These are phyloP conservation scores for Colletotrichum higginsianum DNA, from an alignment of 2,329 filamentous ascomycete genomes.

Conservation along the genomic window DNA sequence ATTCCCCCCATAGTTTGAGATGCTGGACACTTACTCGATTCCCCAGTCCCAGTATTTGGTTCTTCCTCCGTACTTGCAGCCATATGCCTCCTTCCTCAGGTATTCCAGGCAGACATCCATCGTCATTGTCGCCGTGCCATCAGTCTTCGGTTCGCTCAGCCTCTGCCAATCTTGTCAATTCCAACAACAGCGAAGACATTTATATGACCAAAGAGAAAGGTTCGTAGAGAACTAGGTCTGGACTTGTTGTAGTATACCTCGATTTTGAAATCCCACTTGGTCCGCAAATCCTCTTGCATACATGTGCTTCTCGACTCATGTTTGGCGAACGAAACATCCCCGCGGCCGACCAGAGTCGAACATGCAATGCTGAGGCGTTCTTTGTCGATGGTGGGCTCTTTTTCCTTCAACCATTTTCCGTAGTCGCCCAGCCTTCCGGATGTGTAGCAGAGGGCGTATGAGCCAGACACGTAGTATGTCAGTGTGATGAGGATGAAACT, in stretches of 20 bases:
- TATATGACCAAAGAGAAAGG: background rate
- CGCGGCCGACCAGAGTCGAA: background rate
- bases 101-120: background rate
- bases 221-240: background rate
- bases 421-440: background rate
- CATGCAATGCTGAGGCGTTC: background rate
- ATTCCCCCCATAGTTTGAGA: too few species aligned
- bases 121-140: background rate
- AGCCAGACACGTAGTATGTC: background rate
- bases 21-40: background rate
- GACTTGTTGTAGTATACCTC: background rate
- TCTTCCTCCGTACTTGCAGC: background rate
- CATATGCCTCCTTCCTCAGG: constrained; percentile 4
- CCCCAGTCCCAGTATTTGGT: background rate
- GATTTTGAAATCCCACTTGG: constrained; percentile 3
- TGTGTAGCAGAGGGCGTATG: background rate
- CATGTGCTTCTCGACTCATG: background rate
- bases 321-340: background rate
- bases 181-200: too few species aligned
- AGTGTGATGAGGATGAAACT: background rate
- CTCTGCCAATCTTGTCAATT: background rate
- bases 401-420: background rate
- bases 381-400: background rate
- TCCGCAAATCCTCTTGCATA: constrained; percentile 1
- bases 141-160: background rate